phyloP scores from a whole-genome alignment of 2,329 filamentous ascomycete genomes.

The Diaporthe humulicola region DNA sequence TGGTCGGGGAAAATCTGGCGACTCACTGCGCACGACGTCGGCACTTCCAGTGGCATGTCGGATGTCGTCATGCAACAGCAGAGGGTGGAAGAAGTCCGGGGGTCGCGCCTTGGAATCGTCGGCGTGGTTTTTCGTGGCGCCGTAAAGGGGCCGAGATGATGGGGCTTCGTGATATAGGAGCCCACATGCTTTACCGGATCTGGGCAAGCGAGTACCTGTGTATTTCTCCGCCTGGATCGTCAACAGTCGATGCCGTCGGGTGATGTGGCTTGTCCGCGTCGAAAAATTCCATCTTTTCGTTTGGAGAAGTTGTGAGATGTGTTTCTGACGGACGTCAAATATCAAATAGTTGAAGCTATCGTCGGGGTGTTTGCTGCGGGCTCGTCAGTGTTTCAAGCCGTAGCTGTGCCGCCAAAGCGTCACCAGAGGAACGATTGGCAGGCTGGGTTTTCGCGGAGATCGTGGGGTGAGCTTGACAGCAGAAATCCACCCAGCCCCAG shows the following conservation, averaged over 20 bases:
- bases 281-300: too few relatives aligned
- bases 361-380: not conserved
- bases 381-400: conserved; percentile 2
- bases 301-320: not conserved
- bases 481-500: conserved; percentile 25
- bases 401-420: not conserved
- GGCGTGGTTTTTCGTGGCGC: conserved; percentile 27
- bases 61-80: conserved; percentile 32
- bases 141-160: conserved; percentile 29
- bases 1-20: conserved; percentile 5
- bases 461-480: conserved; percentile 29
- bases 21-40: not conserved
- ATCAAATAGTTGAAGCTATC: not conserved
- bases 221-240: conserved; percentile 23
- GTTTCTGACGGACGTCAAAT: not conserved
- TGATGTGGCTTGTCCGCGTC: not conserved
- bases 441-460: conserved; percentile 20
- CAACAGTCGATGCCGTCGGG: not conserved
- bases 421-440: conserved; percentile 5
- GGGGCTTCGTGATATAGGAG: conserved; percentile 19
- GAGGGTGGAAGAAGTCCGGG: conserved; percentile 31
- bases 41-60: conserved; percentile 22
- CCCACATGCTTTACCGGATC: conserved; percentile 19
- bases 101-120: conserved; percentile 22
- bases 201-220: conserved; percentile 23